Percentiles rank a stretch among this genome's conserved stretches.
These are phyloP conservation scores for Amylocystis lapponica DNA, from an alignment of 768 basidiomycete species.

Conservation along the genomic window DNA sequence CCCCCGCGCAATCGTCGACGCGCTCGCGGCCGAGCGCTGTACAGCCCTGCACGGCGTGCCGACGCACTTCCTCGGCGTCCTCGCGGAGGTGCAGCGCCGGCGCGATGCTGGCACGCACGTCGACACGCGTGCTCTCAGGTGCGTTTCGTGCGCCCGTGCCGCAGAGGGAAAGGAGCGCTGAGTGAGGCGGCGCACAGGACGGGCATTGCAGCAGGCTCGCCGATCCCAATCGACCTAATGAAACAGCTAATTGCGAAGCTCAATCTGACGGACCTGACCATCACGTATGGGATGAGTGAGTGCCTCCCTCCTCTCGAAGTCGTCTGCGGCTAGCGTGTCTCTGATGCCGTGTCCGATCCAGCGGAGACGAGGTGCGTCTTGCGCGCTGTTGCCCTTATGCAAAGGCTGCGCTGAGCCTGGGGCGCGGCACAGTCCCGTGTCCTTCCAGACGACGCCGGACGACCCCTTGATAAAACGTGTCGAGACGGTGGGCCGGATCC, in stretches of 20 bases:
- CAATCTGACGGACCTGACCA: slow-evolving; percentile 66
- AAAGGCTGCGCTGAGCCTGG: background rate
- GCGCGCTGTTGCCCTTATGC: background rate
- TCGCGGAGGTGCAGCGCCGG: slow-evolving; percentile 59
- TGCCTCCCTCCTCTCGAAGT: slow-evolving; percentile 7
- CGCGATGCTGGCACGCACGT: slow-evolving; percentile 37
- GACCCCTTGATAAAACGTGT: slow-evolving; percentile 72
- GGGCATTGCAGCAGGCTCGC: slow-evolving; percentile 77
- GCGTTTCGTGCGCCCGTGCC: no score
- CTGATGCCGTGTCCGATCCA: slow-evolving; percentile 19
- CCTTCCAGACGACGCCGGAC: slow-evolving; percentile 69
- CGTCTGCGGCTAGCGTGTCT: background rate
- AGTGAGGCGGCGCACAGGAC: slow-evolving; percentile 44
- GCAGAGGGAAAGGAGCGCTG: no score
- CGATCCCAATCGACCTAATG: slow-evolving; percentile 79
- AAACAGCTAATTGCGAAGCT: slow-evolving; percentile 59
- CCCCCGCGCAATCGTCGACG: slow-evolving; percentile 62
- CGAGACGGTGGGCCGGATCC: slow-evolving; percentile 75
- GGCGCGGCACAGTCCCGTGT: slow-evolving; percentile 53
- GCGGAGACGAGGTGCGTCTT: slow-evolving; percentile 60
- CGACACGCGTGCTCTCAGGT: slow-evolving; percentile 55
- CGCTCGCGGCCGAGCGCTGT: slow-evolving; percentile 62
- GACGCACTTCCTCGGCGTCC: slow-evolving; percentile 75
- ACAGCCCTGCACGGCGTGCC: slow-evolving; percentile 83
- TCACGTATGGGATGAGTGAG: slow-evolving; percentile 86